A percentile compares a stretch with the other conserved stretches of the same genome.
Conservation (phyloP, 495 filamentous ascomycete genomes). For the Xylaria sp. region DNA sequence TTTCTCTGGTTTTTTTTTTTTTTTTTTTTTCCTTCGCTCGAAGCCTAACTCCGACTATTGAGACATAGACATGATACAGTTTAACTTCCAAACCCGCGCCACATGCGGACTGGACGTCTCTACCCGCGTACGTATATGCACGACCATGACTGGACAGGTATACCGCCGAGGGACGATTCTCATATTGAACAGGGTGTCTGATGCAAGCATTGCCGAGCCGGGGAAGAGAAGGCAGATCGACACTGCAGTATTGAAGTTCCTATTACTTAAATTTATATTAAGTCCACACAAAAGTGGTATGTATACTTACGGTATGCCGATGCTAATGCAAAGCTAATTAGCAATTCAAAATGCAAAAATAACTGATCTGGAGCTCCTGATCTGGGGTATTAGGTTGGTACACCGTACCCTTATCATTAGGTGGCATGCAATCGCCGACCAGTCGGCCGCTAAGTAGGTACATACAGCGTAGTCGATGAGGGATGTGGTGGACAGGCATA, state of each 20-base stretch:
- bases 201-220: slow-evolving; percentile 14
- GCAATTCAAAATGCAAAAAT: neutral
- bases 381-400: slow-evolving; percentile 1
- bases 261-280: neutral
- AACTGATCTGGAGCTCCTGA: neutral
- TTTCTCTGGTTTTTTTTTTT: too few relatives aligned
- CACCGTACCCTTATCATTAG: neutral
- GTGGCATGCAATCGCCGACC: neutral
- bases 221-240: slow-evolving; percentile 19
- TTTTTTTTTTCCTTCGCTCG: neutral
- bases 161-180: slow-evolving; percentile 10
- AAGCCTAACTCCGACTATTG: neutral
- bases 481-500: neutral
- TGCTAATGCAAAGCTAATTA: neutral
- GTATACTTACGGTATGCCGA: neutral
- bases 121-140: neutral
- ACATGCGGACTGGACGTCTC: neutral
- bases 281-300: too few relatives aligned
- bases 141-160: neutral
- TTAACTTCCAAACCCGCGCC: neutral
- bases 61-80: neutral
- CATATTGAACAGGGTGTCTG: neutral
- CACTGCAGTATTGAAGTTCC: slow-evolving; percentile 2
- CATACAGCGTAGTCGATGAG: too few relatives aligned
- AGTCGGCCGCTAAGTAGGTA: neutral